Conservation (phyloP, 345 rosid genomes). For the Cardiospermum halicacabum region DNA sequence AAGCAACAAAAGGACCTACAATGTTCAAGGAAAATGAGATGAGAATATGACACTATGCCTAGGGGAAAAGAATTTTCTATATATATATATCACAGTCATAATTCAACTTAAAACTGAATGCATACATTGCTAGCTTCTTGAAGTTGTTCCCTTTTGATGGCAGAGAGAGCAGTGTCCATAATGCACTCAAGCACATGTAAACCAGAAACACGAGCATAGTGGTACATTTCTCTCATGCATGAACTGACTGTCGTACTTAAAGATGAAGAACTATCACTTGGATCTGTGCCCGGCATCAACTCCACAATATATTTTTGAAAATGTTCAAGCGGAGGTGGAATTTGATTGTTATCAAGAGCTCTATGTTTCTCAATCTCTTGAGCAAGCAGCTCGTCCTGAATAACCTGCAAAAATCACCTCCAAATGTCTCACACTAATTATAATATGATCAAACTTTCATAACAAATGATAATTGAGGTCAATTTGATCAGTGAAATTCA, state of each 20-base stretch:
- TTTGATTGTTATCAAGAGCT: slow-evolving; percentile 46
- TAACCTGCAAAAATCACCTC: slow-evolving; percentile 43
- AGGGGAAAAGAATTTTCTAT: neutral
- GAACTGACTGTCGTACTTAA: slow-evolving; percentile 41
- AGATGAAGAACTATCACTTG: slow-evolving; percentile 32
- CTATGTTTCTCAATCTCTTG: slow-evolving; percentile 50
- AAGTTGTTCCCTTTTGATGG: slow-evolving; percentile 63
- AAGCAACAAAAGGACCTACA: slow-evolving; percentile 64
- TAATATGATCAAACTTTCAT: slow-evolving; percentile 1
- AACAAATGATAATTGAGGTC: neutral
- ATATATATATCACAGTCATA: slow-evolving; percentile 13
- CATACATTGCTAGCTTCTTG: slow-evolving; percentile 88
- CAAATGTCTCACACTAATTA: slow-evolving; percentile 2
- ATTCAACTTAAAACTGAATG: slow-evolving; percentile 20
- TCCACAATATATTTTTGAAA: slow-evolving; percentile 49
- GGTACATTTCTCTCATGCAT: slow-evolving; percentile 80
- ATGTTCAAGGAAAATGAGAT: slow-evolving; percentile 20
- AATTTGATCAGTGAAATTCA: neutral
- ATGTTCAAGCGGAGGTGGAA: slow-evolving; percentile 63
- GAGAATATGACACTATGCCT: slow-evolving; percentile 11
- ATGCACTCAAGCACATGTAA: slow-evolving; percentile 76
- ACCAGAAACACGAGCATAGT: slow-evolving; percentile 85
- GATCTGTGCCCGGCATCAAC: slow-evolving; percentile 32
- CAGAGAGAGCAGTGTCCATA: slow-evolving; percentile 69
- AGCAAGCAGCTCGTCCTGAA: slow-evolving; percentile 65